Base-by-base conservation (phyloP, 179 eudicot genomes). In the Beta corolliflora region DNA sequence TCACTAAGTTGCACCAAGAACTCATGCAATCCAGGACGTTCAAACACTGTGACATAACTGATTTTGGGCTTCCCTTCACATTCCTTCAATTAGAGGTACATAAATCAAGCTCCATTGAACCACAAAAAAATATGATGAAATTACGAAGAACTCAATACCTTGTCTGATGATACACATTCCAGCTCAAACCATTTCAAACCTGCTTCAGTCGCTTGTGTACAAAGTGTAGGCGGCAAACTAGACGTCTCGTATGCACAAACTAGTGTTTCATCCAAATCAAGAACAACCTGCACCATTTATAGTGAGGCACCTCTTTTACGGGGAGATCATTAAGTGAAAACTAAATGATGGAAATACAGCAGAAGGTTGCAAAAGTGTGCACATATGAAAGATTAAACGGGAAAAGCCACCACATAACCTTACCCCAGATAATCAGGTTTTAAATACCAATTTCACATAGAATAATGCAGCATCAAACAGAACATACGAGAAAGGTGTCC, bases 191-290 rank as follows among this genome's bases (percentile, higher is more conserved):
- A 94, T 61, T 90, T 89, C 73, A 95, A 83, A 48, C 96, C 98
- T 78, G 97, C 95, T 80, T 92, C 97, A 78, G 89, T 87, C 29
- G 99, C 98, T 84, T 95, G 98, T 80, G 89, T 83, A 76, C 94
- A 91, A 75, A 95, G 82, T 69, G 83, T 80, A 76, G 96, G 86
- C 45, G 98, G 98, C 82, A 95, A 87, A 85, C 94, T 91, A 58
- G 98, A 91, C 52, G 95, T 90, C 84, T 95, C 99, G 83, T 92
- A 94, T 15, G 98, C 95, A 88, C 99, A 95, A 23, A 95, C 97
- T 70, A 94, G 81, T 83, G 99, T 95, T 84, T 95, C 99, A 83
- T 95, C 99, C 90, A 95, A 90, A 82, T 95, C 99, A 79, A 95
- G 99, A 84, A 95, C 98, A 69, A 95, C 99, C 99, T 95, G 91